Evolutionary conservation across 2,329 filamentous ascomycete genomes (phyloP), one percentile per base, ranked within the genome.

Genomic region (Dothideomycetes sp.): DNA sequence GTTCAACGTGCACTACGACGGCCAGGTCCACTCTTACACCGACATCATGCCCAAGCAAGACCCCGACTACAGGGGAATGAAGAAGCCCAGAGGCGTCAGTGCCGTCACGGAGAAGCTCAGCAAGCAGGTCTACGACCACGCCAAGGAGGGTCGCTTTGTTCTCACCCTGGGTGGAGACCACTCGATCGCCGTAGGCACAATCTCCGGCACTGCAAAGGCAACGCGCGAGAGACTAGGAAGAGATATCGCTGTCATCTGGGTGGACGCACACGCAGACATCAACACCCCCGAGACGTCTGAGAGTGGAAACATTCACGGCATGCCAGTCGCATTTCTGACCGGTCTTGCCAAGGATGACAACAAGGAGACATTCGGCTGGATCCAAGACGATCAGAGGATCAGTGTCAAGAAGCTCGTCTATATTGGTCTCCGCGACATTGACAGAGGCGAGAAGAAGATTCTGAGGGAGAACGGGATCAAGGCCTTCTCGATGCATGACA

Each of bases 401-500:
- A 89, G 73, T 61, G 62, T 80, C 41, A 80, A 75, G 61, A 96
- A 96, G 70, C 69, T 98, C 44, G 91, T 98, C 24, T 98, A 98
- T 65, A 98, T 98, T 58, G 91, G 88, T 22, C 70, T 98, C 54
- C 74, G 91, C 31, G 91, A 96, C 57, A 87, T 96, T 19, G 91
- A 98, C 59, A 64, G 75, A n/a, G 84, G 79, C 31, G 91, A 98
- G 78, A 96, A 95, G 80, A 75, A 79, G 66, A 84, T 95, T 45
- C 68, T 98, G 47, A 74, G 81, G 42, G 85, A 96, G 49, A 70
- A 96, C 55, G 81, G 82, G 31, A 91, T 98, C 69, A 89, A 85
- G 70, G 89, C 89, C 3, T 98, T 96, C 57, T 89, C 82, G 66
- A 98, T 98, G 91, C 91, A 94, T 59, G 91, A 98, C 58, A 83